Evolutionary conservation across 768 basidiomycete species (phyloP).

Genomic region (Neoboletus brunneissimus): DNA sequence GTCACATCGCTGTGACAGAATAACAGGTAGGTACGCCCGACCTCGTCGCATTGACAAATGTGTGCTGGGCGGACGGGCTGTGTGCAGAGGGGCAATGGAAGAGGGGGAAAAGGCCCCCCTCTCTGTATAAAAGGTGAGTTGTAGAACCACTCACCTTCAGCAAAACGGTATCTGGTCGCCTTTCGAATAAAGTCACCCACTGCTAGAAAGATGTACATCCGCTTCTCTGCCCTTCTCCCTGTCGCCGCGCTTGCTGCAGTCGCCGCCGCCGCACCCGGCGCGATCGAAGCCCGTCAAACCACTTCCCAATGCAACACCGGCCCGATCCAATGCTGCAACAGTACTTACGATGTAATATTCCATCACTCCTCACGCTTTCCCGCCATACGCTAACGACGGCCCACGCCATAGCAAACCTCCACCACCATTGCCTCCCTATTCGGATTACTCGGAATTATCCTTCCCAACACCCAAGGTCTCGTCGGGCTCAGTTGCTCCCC

Average conservation of each 20-base stretch:
- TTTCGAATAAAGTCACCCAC: too few relatives aligned
- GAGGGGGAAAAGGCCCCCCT: neutral
- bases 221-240: too few relatives aligned
- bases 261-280: too few relatives aligned
- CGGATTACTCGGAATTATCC: neutral
- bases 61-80: neutral
- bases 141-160: neutral
- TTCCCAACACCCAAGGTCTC: neutral
- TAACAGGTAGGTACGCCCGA: neutral
- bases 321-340: too few relatives aligned
- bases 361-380: too few relatives aligned
- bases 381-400: too few relatives aligned
- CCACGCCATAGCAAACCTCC: too few relatives aligned
- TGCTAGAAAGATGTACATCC: too few relatives aligned
- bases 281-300: too few relatives aligned
- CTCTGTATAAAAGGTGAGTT: conserved; percentile 4
- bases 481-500: conserved; percentile 11
- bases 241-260: too few relatives aligned
- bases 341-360: too few relatives aligned
- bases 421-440: neutral
- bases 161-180: neutral
- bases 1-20: neutral
- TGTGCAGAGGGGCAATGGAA: neutral
- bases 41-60: neutral
- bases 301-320: too few relatives aligned